Evolutionary conservation across 345 rosid species (phyloP).

Genomic region (Fremontodendron californicum): DNA sequence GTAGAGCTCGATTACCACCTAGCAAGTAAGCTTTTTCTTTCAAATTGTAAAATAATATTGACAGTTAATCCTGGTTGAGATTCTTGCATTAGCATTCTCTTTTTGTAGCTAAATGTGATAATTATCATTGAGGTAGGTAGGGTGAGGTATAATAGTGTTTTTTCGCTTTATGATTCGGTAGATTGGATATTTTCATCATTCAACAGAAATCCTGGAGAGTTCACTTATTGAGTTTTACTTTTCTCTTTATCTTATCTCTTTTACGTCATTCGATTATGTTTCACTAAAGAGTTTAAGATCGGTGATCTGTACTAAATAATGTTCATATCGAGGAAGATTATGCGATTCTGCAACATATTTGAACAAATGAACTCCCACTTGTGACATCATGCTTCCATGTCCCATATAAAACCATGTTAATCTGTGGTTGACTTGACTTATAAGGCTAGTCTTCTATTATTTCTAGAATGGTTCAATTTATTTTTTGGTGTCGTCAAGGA

Average conservation of each 20-base stretch:
- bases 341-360: not conserved
- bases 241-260: constrained; percentile 2
- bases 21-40: constrained; percentile 65
- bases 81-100: not conserved
- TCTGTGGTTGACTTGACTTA: constrained; percentile 4
- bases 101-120: not conserved
- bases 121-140: not conserved
- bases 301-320: not conserved
- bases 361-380: not conserved
- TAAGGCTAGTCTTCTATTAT: not conserved
- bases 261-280: not conserved
- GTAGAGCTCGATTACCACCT: constrained; percentile 81
- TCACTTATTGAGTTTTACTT: not conserved
- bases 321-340: not conserved
- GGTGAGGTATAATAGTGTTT: not conserved
- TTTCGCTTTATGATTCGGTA: not conserved
- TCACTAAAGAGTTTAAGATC: not conserved
- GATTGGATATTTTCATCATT: not conserved
- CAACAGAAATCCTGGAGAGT: not conserved
- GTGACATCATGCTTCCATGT: not conserved
- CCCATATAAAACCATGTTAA: not conserved
- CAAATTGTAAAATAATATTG: not conserved
- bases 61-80: not conserved
- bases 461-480: not conserved
- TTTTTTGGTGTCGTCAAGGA: not conserved